These are phyloP conservation scores for Pleurotus eryngii DNA, from an alignment of 768 basidiomycete genomes.

Conservation along the genomic window DNA sequence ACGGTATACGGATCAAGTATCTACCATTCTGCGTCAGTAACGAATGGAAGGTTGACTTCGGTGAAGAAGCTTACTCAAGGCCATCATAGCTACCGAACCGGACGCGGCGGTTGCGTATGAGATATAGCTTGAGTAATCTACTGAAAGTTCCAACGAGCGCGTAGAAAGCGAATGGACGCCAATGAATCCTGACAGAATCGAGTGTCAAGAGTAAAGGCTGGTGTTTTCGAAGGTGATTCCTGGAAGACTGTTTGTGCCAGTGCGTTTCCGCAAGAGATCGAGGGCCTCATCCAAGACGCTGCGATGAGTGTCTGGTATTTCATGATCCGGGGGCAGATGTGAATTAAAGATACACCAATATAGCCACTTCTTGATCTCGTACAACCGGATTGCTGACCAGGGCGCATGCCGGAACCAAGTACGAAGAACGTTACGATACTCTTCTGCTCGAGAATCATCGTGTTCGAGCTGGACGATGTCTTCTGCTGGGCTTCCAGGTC, in stretches of 20 bases:
- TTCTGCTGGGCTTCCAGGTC: slow-evolving; percentile 64
- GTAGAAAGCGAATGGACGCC: slow-evolving; percentile 71
- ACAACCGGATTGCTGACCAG: slow-evolving; percentile 66
- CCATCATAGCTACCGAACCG: slow-evolving; percentile 50
- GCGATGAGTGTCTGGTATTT: slow-evolving; percentile 43
- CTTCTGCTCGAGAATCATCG: slow-evolving; percentile 68
- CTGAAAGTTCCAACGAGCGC: slow-evolving; percentile 47
- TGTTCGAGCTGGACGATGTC: slow-evolving; percentile 50
- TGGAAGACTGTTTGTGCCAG: slow-evolving; percentile 62
- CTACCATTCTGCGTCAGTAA: slow-evolving; percentile 29
- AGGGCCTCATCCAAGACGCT: slow-evolving; percentile 58
- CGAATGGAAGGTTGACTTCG: neutral
- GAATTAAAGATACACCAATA: slow-evolving; percentile 82
- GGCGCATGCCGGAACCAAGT: slow-evolving; percentile 77
- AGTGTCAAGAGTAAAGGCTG: slow-evolving; percentile 68
- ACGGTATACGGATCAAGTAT: slow-evolving; percentile 73
- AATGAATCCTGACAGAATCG: slow-evolving; percentile 67
- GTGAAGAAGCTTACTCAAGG: slow-evolving; percentile 55
- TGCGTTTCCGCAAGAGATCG: slow-evolving; percentile 63
- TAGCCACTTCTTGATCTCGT: slow-evolving; percentile 71
- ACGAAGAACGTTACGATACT: slow-evolving; percentile 66
- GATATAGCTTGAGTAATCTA: slow-evolving; percentile 39
- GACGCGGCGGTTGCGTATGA: slow-evolving; percentile 39
- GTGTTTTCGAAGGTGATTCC: slow-evolving; percentile 49
- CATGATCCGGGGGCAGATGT: slow-evolving; percentile 49